phyloP scores from a whole-genome alignment of 352 stramenopile genomes.

The Pythium aphanidermatum region DNA sequence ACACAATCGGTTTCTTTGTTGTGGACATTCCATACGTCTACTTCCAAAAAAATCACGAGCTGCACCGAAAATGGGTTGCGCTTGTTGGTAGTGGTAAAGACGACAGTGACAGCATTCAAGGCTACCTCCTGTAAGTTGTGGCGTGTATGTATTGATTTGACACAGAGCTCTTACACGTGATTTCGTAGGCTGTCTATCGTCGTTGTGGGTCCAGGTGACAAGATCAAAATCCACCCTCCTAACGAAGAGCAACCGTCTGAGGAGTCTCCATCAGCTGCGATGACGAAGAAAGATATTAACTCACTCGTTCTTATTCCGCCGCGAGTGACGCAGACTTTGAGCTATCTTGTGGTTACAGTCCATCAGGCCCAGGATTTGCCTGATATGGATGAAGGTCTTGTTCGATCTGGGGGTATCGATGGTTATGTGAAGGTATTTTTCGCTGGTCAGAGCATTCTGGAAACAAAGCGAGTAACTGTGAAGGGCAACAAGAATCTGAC shows the following conservation, averaged over 20 bases:
- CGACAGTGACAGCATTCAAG: constrained; percentile 82
- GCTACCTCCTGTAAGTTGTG: constrained; percentile 75
- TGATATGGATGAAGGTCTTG: constrained; percentile 76
- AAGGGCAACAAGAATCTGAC: constrained; percentile 47
- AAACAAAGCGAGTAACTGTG: constrained; percentile 63
- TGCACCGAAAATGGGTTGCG: constrained; percentile 87
- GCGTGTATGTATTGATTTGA: neutral
- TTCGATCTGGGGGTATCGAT: constrained; percentile 67
- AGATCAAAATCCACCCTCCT: constrained; percentile 56
- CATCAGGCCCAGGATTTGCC: constrained; percentile 73
- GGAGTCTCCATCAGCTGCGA: constrained; percentile 7
- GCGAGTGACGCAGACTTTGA: constrained; percentile 55
- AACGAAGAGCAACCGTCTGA: constrained; percentile 33
- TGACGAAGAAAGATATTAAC: constrained; percentile 54
- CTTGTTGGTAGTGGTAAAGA: constrained; percentile 70
- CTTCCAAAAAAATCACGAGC: constrained; percentile 79
- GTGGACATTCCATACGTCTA: constrained; percentile 85
- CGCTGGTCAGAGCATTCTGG: constrained; percentile 53
- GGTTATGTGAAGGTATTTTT: constrained; percentile 79
- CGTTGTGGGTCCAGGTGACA: constrained; percentile 81
- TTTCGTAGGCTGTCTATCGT: constrained; percentile 70
- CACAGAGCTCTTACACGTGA: neutral
- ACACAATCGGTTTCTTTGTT: constrained; percentile 82
- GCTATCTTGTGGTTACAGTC: constrained; percentile 77
- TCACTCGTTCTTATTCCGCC: constrained; percentile 81